Evolutionary conservation across 441 rosid genomes (phyloP).

Genomic region (Mallotus japonicus): DNA sequence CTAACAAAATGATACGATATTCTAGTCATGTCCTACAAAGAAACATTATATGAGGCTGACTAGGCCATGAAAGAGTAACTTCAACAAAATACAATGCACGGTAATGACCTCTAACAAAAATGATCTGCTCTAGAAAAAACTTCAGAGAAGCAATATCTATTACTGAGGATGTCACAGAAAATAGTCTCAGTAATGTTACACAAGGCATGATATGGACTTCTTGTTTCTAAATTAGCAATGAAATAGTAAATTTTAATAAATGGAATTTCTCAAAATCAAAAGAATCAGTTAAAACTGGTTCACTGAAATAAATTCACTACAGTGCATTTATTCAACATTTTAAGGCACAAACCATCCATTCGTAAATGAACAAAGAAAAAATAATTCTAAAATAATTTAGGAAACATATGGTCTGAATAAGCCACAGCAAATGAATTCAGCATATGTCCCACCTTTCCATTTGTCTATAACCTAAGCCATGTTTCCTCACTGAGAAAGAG

Average conservation of each 20-base stretch:
- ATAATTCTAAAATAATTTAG: not conserved
- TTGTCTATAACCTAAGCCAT: not conserved
- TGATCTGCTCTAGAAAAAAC: slow-evolving; percentile 57
- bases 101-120: slow-evolving; percentile 9
- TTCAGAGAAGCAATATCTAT: slow-evolving; percentile 31
- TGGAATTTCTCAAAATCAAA: not conserved
- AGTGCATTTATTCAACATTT: not conserved
- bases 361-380: not conserved
- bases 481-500: not conserved
- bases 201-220: not conserved
- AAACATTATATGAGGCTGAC: slow-evolving; percentile 10
- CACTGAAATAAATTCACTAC: not conserved
- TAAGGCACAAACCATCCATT: not conserved
- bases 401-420: not conserved
- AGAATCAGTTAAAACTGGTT: not conserved
- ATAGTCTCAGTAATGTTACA: not conserved
- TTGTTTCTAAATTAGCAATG: not conserved
- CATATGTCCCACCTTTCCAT: too few species aligned
- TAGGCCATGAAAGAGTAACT: slow-evolving; percentile 5
- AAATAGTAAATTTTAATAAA: not conserved
- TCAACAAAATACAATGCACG: slow-evolving; percentile 8
- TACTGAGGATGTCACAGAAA: slow-evolving; percentile 13
- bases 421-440: not conserved
- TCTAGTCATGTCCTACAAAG: slow-evolving; percentile 80
- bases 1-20: slow-evolving; percentile 83